phyloP scores from a whole-genome alignment of 2,329 filamentous ascomycete species.

The Alternaria rosae region DNA sequence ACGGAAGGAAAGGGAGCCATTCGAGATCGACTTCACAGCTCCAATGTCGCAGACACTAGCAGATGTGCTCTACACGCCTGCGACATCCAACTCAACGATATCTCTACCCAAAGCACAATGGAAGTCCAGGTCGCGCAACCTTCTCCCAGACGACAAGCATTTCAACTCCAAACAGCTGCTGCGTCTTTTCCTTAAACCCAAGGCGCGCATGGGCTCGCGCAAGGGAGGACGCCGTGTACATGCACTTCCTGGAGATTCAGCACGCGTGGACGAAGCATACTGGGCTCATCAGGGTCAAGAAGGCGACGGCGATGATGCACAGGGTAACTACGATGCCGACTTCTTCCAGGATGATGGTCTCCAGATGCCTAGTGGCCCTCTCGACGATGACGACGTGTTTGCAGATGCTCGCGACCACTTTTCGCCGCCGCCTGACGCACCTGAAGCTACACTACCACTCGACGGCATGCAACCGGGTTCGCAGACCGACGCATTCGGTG shows the following conservation, averaged over 20 bases:
- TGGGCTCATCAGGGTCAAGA: constrained; percentile 71
- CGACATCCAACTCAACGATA: constrained; percentile 80
- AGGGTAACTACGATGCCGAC: constrained; percentile 92
- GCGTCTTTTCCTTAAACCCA: constrained; percentile 92
- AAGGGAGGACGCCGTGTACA: constrained; percentile 52
- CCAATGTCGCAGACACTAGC: constrained; percentile 75
- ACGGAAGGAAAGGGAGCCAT: constrained; percentile 94
- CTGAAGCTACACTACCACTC: constrained; percentile 38
- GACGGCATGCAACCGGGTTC: constrained; percentile 61
- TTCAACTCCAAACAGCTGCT: constrained; percentile 94
- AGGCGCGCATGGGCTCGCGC: constrained; percentile 78
- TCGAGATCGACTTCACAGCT: constrained; percentile 88
- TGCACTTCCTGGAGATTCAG: constrained; percentile 56
- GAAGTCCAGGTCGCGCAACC: constrained; percentile 90
- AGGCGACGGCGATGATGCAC: constrained; percentile 62
- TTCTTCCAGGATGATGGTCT: constrained; percentile 93
- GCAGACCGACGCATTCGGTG: constrained; percentile 65
- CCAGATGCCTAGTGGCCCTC: constrained; percentile 69
- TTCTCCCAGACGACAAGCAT: constrained; percentile 96
- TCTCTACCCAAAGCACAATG: constrained; percentile 91
- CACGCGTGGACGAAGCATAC: constrained; percentile 91
- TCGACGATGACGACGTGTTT: constrained; percentile 73
- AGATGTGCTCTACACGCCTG: constrained; percentile 81
- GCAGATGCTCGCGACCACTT: constrained; percentile 83
- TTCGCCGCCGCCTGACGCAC: constrained; percentile 66